Conservation (phyloP, 805 yeast species). For the Sugiyamaella floridensis region DNA sequence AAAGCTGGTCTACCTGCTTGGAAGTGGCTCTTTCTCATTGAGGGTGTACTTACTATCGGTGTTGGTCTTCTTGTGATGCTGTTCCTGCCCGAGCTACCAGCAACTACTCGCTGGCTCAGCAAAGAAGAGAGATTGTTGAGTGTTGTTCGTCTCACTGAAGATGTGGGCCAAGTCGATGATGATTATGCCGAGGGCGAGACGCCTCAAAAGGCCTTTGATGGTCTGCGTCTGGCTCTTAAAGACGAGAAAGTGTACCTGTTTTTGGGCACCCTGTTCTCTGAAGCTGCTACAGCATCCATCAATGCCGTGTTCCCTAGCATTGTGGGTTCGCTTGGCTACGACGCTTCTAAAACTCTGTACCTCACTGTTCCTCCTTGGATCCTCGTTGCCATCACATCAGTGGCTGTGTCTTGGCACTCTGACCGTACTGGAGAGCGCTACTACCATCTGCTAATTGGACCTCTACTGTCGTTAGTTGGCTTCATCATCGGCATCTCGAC, state of each 20-base stretch:
- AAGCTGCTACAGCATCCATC: slow-evolving; percentile 55
- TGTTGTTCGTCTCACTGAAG: slow-evolving; percentile 17
- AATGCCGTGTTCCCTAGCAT: slow-evolving; percentile 58
- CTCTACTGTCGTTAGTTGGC: slow-evolving; percentile 33
- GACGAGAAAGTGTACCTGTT: slow-evolving; percentile 22
- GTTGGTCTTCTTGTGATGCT: slow-evolving; percentile 40
- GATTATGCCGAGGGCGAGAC: slow-evolving; percentile 21
- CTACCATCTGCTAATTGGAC: slow-evolving; percentile 42
- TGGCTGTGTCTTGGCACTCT: slow-evolving; percentile 49
- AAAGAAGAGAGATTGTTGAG: slow-evolving; percentile 18
- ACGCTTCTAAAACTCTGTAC: slow-evolving; percentile 44
- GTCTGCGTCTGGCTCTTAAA: slow-evolving; percentile 14
- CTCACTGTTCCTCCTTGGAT: slow-evolving; percentile 56
- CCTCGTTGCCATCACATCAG: slow-evolving; percentile 45
- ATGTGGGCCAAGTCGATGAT: slow-evolving; percentile 26
- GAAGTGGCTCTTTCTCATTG: slow-evolving; percentile 53
- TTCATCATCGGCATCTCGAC: slow-evolving; percentile 26
- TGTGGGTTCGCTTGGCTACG: slow-evolving; percentile 48
- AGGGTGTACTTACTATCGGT: slow-evolving; percentile 47
- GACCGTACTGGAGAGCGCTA: slow-evolving; percentile 50
- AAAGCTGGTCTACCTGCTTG: slow-evolving; percentile 40
- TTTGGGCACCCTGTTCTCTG: slow-evolving; percentile 25
- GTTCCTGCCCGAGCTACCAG: slow-evolving; percentile 48
- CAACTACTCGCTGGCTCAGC: slow-evolving; percentile 29
- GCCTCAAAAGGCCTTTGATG: slow-evolving; percentile 3